Percentiles rank a stretch among this genome's conserved stretches.
phyloP scores from a whole-genome alignment of 148 eudicot genomes.

The Silene uniflora region DNA sequence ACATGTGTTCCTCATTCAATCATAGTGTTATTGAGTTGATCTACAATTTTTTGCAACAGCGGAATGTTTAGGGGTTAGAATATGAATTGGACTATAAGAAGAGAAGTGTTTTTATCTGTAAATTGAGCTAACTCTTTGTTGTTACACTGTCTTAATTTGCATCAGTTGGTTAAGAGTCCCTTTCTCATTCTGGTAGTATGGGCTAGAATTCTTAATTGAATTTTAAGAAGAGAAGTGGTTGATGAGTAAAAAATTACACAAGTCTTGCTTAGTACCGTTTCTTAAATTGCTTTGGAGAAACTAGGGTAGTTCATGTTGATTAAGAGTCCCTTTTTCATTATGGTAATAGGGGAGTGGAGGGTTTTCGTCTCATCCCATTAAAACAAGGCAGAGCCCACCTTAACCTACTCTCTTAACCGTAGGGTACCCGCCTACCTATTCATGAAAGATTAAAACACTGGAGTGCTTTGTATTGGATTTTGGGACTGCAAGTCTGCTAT shows the following conservation, averaged over 20 bases:
- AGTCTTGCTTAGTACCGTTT: not conserved
- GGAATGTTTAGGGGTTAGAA: not conserved
- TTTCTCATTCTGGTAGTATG: not conserved
- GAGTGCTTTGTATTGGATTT: slow-evolving; percentile 3
- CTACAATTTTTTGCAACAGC: not conserved
- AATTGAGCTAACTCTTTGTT: not conserved
- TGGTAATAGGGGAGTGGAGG: not conserved
- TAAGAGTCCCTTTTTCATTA: not conserved
- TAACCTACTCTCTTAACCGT: not conserved
- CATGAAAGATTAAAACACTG: not conserved
- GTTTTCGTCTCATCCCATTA: not conserved
- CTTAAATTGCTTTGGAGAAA: not conserved
- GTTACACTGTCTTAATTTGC: not conserved
- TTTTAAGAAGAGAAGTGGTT: not conserved
- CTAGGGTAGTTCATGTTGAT: not conserved
- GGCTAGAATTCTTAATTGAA: not conserved
- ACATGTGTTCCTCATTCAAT: not conserved
- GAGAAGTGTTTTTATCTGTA: not conserved
- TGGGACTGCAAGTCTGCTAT: not conserved
- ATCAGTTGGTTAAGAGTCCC: not conserved
- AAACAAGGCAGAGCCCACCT: not conserved
- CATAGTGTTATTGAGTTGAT: not conserved
- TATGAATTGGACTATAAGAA: not conserved
- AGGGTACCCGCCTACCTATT: not conserved
- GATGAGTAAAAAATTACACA: not conserved